phyloP scores from a whole-genome alignment of 306 rosid genomes.

The Bauhinia variegata region DNA sequence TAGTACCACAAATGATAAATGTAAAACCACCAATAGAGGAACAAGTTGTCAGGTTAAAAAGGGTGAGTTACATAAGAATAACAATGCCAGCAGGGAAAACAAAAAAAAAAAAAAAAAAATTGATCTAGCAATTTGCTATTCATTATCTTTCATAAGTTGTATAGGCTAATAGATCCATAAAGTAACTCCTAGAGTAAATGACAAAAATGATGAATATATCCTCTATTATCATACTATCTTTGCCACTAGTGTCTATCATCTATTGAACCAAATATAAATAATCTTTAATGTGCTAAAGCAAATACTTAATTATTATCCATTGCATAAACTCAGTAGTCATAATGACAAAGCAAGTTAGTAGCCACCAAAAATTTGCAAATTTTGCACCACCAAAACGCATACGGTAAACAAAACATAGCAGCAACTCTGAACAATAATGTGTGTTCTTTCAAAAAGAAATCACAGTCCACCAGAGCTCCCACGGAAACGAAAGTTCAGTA shows the following conservation, averaged over 20 bases:
- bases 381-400: not conserved
- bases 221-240: not conserved
- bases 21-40: not conserved
- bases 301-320: not conserved
- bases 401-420: slow-evolving; percentile 24
- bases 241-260: not conserved
- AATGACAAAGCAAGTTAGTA: not conserved
- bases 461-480: not conserved
- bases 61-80: not conserved
- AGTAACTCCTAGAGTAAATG: slow-evolving; percentile 4
- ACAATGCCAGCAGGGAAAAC: not conserved
- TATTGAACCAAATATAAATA: slow-evolving; percentile 10
- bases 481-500: not conserved
- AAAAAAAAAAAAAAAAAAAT: not conserved
- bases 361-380: not conserved
- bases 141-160: not conserved
- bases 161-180: slow-evolving; percentile 1
- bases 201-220: slow-evolving; percentile 12
- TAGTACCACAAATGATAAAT: not conserved
- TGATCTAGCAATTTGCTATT: not conserved
- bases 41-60: slow-evolving; percentile 15
- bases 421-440: slow-evolving; percentile 10
- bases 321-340: not conserved
- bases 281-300: not conserved
- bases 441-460: slow-evolving; percentile 14